Percentiles rank a stretch among this genome's conserved stretches.
phyloP scores from a whole-genome alignment of 2,329 filamentous ascomycete genomes.

The Diaporthe citrichinensis region DNA sequence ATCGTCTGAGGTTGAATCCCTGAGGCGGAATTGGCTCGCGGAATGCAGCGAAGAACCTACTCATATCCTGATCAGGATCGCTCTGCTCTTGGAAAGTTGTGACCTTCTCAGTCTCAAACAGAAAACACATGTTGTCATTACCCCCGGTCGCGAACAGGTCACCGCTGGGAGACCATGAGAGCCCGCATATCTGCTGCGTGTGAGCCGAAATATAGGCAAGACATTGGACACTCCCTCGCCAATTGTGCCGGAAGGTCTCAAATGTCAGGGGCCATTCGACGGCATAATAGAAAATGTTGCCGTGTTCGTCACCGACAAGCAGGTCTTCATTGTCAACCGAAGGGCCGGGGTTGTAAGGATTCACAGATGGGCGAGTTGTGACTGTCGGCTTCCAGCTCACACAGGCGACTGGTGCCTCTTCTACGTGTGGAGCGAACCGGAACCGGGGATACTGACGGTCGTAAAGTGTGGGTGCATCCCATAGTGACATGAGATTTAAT shows the following conservation, averaged over 20 bases:
- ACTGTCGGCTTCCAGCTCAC: conserved; percentile 82
- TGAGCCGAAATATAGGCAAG: conserved; percentile 84
- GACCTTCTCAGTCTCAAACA: conserved; percentile 80
- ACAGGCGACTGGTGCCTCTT: conserved; percentile 76
- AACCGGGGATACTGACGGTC: conserved; percentile 66
- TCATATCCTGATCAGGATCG: conserved; percentile 17
- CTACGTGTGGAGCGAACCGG: conserved; percentile 75
- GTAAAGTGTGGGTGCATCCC: conserved; percentile 59
- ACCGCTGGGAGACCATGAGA: conserved; percentile 88
- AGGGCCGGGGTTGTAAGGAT: conserved; percentile 60
- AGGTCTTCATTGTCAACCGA: conserved; percentile 83
- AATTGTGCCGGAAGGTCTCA: conserved; percentile 75
- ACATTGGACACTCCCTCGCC: conserved; percentile 84
- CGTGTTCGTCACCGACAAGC: conserved; percentile 86
- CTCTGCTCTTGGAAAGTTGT: conserved; percentile 48
- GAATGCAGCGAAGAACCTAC: conserved; percentile 35
- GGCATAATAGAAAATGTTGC: conserved; percentile 88
- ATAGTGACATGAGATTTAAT: conserved; percentile 83
- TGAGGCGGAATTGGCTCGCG: conserved; percentile 40
- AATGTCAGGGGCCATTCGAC: conserved; percentile 84
- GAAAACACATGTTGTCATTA: conserved; percentile 90
- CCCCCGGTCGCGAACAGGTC: conserved; percentile 86
- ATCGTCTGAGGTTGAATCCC: conserved; percentile 19
- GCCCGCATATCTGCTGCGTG: conserved; percentile 90
- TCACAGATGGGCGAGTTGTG: conserved; percentile 66